Evolutionary conservation across 495 filamentous ascomycete species (phyloP).

Genomic region (Cercophora sp.): DNA sequence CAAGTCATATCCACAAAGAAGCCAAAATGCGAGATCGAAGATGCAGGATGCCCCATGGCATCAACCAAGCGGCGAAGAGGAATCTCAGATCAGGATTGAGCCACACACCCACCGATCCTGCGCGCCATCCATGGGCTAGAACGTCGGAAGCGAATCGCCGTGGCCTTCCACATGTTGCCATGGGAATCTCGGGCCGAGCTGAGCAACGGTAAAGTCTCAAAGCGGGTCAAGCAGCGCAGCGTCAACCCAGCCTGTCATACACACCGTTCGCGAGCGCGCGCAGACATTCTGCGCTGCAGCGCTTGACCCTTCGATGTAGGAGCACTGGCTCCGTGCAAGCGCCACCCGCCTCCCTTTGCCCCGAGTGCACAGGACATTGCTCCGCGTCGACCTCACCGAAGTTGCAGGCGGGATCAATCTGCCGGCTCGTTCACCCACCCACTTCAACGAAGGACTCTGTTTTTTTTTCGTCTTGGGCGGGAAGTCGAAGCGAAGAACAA

Average conservation of each 20-base stretch:
- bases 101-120: too few species aligned
- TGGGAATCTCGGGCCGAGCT: slow-evolving; percentile 17
- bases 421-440: background rate
- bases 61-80: too few species aligned
- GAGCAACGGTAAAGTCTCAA: background rate
- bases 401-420: background rate
- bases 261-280: background rate
- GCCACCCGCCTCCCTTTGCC: background rate
- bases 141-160: background rate
- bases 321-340: background rate
- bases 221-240: background rate
- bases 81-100: too few species aligned
- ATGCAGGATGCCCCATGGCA: too few species aligned
- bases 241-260: background rate
- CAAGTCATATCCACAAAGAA: background rate
- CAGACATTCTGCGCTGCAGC: too few species aligned
- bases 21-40: too few species aligned
- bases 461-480: too few species aligned
- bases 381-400: too few species aligned
- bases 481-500: too few species aligned
- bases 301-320: background rate
- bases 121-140: background rate
- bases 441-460: background rate
- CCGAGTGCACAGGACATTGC: background rate
- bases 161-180: background rate